Evolutionary conservation across 2,329 filamentous ascomycete species (phyloP), one percentile per base, ranked within the genome.

Genomic region (Aschersonia sp.): DNA sequence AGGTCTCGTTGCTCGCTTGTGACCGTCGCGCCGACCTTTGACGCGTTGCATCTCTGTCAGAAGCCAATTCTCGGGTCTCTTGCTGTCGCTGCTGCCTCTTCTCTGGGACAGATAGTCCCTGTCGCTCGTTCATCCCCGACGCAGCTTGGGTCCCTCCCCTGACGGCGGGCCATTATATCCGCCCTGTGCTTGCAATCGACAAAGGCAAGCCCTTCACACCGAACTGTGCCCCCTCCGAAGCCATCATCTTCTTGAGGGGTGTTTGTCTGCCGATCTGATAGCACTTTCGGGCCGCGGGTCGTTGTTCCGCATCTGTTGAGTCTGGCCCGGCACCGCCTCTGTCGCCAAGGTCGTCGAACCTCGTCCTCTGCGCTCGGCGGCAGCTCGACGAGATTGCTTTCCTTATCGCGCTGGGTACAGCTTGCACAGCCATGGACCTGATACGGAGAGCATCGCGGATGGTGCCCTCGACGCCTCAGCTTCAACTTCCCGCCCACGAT

Each of bases 361-460:
- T 22, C 22, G 4, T 22, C 22, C 22, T 22, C 22, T 22, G 22
- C 22, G 22, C 22, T 22, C 22, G 22, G 22, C 22, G 22, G 22
- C 22, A 4, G 22, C 22, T 22, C 35, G 14, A 41, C 10, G 10
- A 14, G 10, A 4, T 30, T 43, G n/a, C 29, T 9, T 8, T 11
- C 14, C 14, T 31, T n/a, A 9, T 31, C 42, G 6, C 42, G n/a
- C 8, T 30, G 30, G 41, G 32, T 40, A 44, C 30, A 40, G 40
- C 9, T 12, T 43, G 6, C 14, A 22, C 54, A 55, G 51, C 55
- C 61, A 79, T 79, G 76, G 76, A 79, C 70, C 62, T 79, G 59
- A 68, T 79, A 57, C 68, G 73, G 57, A 72, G 75, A 59, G 72
- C 73, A 53, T 69, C 69, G 52, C 70, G 68, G 62, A 69, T 70